Base-by-base conservation (phyloP, 257 asterid genomes). In the Solanum etuberosum region DNA sequence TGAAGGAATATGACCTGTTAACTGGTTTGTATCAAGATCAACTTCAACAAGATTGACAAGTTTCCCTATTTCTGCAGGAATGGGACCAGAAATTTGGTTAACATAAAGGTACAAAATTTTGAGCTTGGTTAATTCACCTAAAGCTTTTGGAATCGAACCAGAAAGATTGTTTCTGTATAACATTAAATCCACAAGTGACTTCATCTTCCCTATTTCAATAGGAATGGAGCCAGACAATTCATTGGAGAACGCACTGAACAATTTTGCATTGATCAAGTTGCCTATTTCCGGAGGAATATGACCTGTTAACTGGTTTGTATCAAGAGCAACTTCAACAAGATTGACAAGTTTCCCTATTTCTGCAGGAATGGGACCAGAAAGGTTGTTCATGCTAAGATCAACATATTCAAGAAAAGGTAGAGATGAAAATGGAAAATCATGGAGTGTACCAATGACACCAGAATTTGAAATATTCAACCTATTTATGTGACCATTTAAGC, bases 341-440 rank as follows among this genome's bases (percentile, higher is more conserved):
- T 48, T 63, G 10, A n/a, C 3, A n/a, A 86, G 77, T 1, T 29
- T 42, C 3, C 80, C 67, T 42, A 42, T 42, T 46, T 3, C 86
- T 42, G 68, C 48, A 32, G 80, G 78, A 42, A 42, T 42, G 1
- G 88, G 86, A 12, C 89, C 89, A 74, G 70, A 86, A 51, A 90
- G 51, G 6, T 31, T 32, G 35, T 90, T 90, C 18, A 11, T 18
- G 10, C 35, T 14, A 31, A 90, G 5, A 82, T 89, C 92, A 18
- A 90, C 20, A 54, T 48, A 67, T 14, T 82, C 78, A 21, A 90
- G 88, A 89, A 88, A 85, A 6, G 77, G 88, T n/a, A 90, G 90
- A 6, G 81, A 83, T 0, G 88, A 82, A 81, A 89, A 90, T 0
- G 92, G 87, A 31, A 90, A 90, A 57, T 37, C 20, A 2, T 72